These are phyloP conservation scores for Leishmania aethiopica DNA, from an alignment of 208 protist species.

Conservation along the genomic window DNA sequence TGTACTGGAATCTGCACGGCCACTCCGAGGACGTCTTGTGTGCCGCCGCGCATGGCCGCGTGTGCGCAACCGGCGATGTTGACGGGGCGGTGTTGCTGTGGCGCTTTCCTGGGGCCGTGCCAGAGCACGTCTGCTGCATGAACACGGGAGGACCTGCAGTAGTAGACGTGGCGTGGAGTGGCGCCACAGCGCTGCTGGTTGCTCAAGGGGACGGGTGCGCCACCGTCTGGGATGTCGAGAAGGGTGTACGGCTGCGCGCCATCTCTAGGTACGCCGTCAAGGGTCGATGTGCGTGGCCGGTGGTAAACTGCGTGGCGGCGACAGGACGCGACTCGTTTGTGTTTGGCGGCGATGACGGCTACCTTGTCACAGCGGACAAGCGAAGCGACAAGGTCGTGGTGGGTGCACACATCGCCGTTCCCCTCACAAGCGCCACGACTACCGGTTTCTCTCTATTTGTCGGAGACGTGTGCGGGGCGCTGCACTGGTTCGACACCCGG, in stretches of 20 bases:
- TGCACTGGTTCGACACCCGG: slow-evolving; percentile 73
- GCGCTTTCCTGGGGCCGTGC: slow-evolving; percentile 21
- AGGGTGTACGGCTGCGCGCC: slow-evolving; percentile 29
- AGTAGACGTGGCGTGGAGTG: slow-evolving; percentile 57
- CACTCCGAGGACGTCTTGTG: slow-evolving; percentile 66
- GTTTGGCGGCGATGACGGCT: slow-evolving; percentile 84
- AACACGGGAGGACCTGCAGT: slow-evolving; percentile 60
- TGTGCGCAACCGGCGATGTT: slow-evolving; percentile 69
- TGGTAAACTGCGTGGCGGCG: slow-evolving; percentile 67
- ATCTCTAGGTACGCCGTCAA: slow-evolving; percentile 40
- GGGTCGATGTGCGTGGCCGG: slow-evolving; percentile 64
- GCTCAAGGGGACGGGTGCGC: slow-evolving; percentile 75
- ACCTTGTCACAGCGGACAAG: slow-evolving; percentile 52
- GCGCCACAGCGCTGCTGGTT: slow-evolving; percentile 37
- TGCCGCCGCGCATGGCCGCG: slow-evolving; percentile 26
- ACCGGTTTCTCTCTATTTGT: slow-evolving; percentile 61
- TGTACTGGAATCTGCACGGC: slow-evolving; percentile 60
- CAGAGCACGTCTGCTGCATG: slow-evolving; percentile 65
- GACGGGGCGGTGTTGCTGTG: slow-evolving; percentile 68
- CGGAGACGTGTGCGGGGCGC: slow-evolving; percentile 63
- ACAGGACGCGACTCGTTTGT: slow-evolving; percentile 22
- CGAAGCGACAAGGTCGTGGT: slow-evolving; percentile 11
- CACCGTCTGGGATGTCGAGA: slow-evolving; percentile 73
- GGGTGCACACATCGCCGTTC: slow-evolving; percentile 43
- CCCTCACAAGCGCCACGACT: slow-evolving; percentile 53